phyloP scores from a whole-genome alignment of 2,329 filamentous ascomycete species.

The Penicillium brasilianum region DNA sequence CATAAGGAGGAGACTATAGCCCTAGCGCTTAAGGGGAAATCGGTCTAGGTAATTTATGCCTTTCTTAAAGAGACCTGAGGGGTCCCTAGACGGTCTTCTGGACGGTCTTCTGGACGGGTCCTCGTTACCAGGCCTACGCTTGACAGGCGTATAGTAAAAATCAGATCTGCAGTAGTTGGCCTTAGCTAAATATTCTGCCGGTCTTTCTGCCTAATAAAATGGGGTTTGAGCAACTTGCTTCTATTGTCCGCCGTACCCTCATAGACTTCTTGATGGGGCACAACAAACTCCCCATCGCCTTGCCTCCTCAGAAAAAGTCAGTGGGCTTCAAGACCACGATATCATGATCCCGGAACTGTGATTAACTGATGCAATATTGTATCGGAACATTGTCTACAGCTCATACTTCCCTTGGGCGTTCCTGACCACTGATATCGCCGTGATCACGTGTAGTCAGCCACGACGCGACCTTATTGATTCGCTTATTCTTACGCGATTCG shows the following conservation, averaged over 20 bases:
- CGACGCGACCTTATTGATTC: neutral
- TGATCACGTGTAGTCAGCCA: neutral
- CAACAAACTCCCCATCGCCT: neutral
- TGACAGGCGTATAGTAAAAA: too few relatives aligned
- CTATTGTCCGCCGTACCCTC: neutral
- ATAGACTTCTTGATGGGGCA: neutral
- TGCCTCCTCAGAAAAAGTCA: neutral
- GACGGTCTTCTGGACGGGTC: too few relatives aligned
- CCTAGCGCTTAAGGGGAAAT: too few relatives aligned
- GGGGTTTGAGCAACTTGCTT: too few relatives aligned
- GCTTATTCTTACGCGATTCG: conserved; percentile 5
- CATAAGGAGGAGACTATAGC: too few relatives aligned
- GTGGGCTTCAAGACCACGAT: neutral
- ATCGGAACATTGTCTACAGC: neutral
- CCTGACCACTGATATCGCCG: neutral
- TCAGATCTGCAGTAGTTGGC: too few relatives aligned
- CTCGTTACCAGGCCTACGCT: too few relatives aligned
- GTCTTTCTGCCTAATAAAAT: too few relatives aligned
- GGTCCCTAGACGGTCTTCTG: too few relatives aligned
- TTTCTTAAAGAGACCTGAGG: too few relatives aligned
- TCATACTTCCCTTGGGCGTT: neutral
- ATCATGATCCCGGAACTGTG: neutral
- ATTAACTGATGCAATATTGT: neutral
- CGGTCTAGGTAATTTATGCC: too few relatives aligned
- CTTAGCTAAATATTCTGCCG: too few relatives aligned